These are phyloP conservation scores for Russula sp. DNA, from an alignment of 768 basidiomycete genomes.

Conservation along the genomic window DNA sequence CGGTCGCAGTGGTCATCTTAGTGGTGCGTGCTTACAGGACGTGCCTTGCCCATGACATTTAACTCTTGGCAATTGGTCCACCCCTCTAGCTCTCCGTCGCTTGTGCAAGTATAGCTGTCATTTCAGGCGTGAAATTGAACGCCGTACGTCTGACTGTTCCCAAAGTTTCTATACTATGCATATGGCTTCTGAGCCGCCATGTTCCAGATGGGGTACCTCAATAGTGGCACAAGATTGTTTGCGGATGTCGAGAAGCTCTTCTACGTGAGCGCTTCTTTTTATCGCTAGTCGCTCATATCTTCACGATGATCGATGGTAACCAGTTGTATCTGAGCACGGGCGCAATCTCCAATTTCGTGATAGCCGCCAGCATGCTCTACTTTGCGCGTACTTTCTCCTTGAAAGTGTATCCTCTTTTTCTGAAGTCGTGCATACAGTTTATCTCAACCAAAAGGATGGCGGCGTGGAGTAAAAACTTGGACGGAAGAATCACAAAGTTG, in stretches of 20 bases:
- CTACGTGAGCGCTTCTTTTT: background rate
- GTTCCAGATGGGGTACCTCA: background rate
- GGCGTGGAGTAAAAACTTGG: background rate
- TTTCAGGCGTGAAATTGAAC: background rate
- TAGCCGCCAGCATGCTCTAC: conserved; percentile 15
- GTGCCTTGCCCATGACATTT: background rate
- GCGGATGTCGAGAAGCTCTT: background rate
- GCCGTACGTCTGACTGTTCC: background rate
- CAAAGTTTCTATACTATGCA: background rate
- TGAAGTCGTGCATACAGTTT: conserved; percentile 3
- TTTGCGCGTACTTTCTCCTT: conserved; percentile 2
- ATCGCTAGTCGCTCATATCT: background rate
- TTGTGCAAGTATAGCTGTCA: background rate
- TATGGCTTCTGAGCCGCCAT: background rate
- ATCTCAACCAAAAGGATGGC: background rate
- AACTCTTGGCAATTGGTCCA: background rate
- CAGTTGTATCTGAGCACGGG: background rate
- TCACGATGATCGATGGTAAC: background rate
- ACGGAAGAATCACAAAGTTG: conserved; percentile 11
- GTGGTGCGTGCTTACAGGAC: background rate
- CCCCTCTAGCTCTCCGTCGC: background rate
- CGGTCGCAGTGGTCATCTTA: background rate
- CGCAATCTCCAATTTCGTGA: background rate
- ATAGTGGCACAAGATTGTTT: background rate
- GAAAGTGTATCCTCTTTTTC: background rate